Base-by-base conservation (phyloP, 1,284 basidiomycete species). In the Tranzscheliella williamsii region DNA sequence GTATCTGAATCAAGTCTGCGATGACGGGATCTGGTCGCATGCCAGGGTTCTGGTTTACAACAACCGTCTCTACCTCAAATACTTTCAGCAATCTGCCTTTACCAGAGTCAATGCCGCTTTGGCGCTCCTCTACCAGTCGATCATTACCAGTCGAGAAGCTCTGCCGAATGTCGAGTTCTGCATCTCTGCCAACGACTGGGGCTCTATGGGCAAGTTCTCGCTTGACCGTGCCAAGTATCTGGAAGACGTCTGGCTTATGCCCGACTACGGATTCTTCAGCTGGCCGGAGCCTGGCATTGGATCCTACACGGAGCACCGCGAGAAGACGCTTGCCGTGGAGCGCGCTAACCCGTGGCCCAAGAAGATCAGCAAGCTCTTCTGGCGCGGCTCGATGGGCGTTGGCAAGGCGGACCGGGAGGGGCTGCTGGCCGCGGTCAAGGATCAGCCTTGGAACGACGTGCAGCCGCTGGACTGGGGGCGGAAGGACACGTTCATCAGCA, bases 121-220 rank as follows among this genome's bases (percentile, higher is more conserved):
- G 4, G 66, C 64, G 2, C 43, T 71, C 4, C 58, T 71, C 22
- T 54, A 63, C 44, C 64, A 72, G 41, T 40, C 50, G 13, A 67
- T 75, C 12, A 47, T 56, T 8, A 60, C 57, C 0, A 41, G 65
- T 6, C 42, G 64, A 12, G 74, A 76, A 42, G 57, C 46, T 34
- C 36, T 76, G 27, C 74, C 74, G 4, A 67, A 76, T 45, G 61
- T 72, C n/a, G 74, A 76, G 52, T 76, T 76, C 33, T 73, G 71
- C 33, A 37, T 76, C 15, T 55, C 52, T 20, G 52, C 67, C 35
- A 58, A 61, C 33, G 74, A 76, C 39, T 76, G 74, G 74, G 70
- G 70, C 2, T 43, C 38, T 2, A 50, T 52, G 42, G 72, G 72
- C 45, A 72, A 74, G 36, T 72, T 74, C 23, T 62, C 63, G 20